Base-by-base conservation (phyloP, 768 basidiomycete species). In the Collybia sordida region DNA sequence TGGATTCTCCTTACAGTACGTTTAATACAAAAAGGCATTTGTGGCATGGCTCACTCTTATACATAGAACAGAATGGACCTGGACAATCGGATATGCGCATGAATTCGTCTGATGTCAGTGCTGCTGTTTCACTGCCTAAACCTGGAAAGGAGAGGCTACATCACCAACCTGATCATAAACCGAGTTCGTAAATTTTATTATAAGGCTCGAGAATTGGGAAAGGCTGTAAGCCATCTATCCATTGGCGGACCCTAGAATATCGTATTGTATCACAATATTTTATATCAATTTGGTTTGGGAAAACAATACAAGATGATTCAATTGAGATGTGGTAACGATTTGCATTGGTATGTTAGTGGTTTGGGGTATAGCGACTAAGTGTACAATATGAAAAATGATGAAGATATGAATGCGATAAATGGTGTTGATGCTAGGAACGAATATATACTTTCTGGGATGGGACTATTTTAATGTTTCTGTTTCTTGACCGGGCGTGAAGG, bases 41-140 rank as follows among this genome's bases (percentile, higher is more conserved):
- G 4, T 34, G 9, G 21, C 38, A 35, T 9, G 19, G 9, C 27
- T 44, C 25, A 37, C 23, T 42, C 28, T 42, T 6, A 0, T 25
- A 46, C 7, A 24, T 53, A 51, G 68, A 59, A 14, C 51, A 60
- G 17, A 62, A 59, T 21, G 50, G n/a, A 6, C 49, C 34, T 9
- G 61, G 60, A 2, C 59, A 57, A 6, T 64, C 65, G 0, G 70
- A 72, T 53, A 60, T 59, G 50, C 64, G 62, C 4, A 74, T 74
- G 72, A 69, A 57, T 41, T 72, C 71, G 1, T 60, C 65, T 1
- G 72, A 74, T 53, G 68, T 74, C 12, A 64, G 62, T 49, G 70
- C 68, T 6, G 69, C 66, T 3, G 71, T 72, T 5, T 72, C 71
- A 1, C 49, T 70, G 11, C 69, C 68, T 0, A 69, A 64, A 48